Base-by-base conservation (phyloP, 345 rosid species). In the Citrus unshiu region DNA sequence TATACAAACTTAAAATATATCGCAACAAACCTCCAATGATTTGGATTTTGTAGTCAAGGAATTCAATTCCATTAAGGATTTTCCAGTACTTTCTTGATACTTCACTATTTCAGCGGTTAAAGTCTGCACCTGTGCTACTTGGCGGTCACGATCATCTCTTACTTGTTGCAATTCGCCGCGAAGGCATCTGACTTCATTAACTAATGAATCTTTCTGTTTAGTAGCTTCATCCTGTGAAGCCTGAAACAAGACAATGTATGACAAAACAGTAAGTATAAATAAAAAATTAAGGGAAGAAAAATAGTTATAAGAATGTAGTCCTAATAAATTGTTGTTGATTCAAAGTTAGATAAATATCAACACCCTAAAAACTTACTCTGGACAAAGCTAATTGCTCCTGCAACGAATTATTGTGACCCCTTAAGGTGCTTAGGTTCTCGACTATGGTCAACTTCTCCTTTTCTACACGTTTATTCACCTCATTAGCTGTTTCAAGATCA, bases 121-220 rank as follows among this genome's bases (percentile, higher is more conserved):
- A 57, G 84, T 82, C 70, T 94, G 90, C 73, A 91, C 91, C 73
- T 85, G 92, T 18, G 67, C 77, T 19, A 86, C 83, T 27, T 90
- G 94, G 74, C 88, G 89, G 81, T 96, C 98, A 79, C 98, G 94
- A 78, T 96, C 99, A 70, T 91, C 95, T 68, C 98, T 87, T 5
- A 90, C 95, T 83, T 89, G 89, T 82, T 91, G 97, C 60, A 96
- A 84, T 72, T 96, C 98, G n/a, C 84, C 91, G 5, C 97, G 84
- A 39, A 96, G 91, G 85, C 89, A 90, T 78, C 75, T 87, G 8
- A 92, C 89, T 83, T 96, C 99, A 80, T 68, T 81, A 22, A 40
- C 83, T 71, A 96, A 80, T 73, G 87, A 79, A 9, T 93, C 95
- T 76, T 93, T 96, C 81, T 84, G 91, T 67, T 72, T 90, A 7